These are phyloP conservation scores for Hura crepitans DNA, from an alignment of 441 rosid species.

Conservation along the genomic window DNA sequence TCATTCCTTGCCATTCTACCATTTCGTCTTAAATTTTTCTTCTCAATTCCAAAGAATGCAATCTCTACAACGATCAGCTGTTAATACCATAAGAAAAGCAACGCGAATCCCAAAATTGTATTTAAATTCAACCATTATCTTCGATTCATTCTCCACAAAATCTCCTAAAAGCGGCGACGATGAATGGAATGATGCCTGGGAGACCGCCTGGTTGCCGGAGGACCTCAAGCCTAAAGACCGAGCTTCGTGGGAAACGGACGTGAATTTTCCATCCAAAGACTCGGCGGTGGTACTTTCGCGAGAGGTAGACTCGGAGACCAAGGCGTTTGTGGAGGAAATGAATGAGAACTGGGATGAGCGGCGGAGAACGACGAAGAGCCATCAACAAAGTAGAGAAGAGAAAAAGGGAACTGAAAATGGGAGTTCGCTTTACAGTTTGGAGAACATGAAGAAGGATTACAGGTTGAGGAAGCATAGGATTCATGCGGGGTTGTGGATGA, in stretches of 20 bases:
- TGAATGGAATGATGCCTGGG: conserved; percentile 95
- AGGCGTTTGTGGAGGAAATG: conserved; percentile 95
- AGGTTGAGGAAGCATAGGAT: conserved; percentile 87
- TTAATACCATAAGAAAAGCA: background rate
- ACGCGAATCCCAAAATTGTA: background rate
- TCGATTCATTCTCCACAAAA: conserved; percentile 36
- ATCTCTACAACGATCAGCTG: conserved; percentile 24
- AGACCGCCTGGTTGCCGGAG: conserved; percentile 85
- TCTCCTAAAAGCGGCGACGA: conserved; percentile 42
- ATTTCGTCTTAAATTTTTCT: too few species aligned
- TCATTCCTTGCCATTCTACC: too few species aligned
- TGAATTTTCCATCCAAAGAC: conserved; percentile 41
- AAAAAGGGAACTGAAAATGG: conserved; percentile 28
- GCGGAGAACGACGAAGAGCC: conserved; percentile 34
- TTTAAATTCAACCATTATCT: conserved; percentile 1
- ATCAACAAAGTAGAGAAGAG: conserved; percentile 15
- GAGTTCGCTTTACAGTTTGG: conserved; percentile 61
- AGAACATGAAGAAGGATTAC: conserved; percentile 83
- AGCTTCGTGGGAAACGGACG: conserved; percentile 78
- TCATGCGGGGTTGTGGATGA: conserved; percentile 80
- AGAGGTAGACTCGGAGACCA: conserved; percentile 61
- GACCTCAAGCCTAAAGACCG: conserved; percentile 50
- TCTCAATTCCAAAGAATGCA: conserved; percentile 21
- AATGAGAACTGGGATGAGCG: conserved; percentile 81
- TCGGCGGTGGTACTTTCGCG: conserved; percentile 18